Conservation (phyloP, 352 stramenopile genomes). For the Phytopythium montanum region DNA sequence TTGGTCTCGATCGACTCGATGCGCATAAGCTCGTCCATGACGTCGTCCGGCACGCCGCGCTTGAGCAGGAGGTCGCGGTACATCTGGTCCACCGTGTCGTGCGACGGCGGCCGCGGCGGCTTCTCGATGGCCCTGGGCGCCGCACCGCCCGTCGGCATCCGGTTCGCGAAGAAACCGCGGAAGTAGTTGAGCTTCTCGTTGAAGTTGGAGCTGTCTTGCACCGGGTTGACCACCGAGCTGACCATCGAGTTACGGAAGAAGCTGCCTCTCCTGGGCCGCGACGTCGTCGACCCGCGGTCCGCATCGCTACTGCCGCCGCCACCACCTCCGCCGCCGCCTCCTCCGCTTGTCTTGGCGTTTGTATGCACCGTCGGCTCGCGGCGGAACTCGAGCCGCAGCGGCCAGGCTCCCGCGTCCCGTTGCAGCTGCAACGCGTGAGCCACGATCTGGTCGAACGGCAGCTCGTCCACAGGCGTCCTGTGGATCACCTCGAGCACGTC, state of each 20-base stretch:
- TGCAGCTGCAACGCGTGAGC: slow-evolving; percentile 73
- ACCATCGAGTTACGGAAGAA: slow-evolving; percentile 71
- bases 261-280: slow-evolving; percentile 52
- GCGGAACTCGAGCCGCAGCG: slow-evolving; percentile 73
- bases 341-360: background rate
- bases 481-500: slow-evolving; percentile 83
- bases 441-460: slow-evolving; percentile 84
- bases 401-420: slow-evolving; percentile 61
- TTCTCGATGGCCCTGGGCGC: slow-evolving; percentile 71
- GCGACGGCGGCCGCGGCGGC: slow-evolving; percentile 43
- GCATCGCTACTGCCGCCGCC: slow-evolving; percentile 23
- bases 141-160: slow-evolving; percentile 67
- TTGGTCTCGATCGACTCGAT: slow-evolving; percentile 85
- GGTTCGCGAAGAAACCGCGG: slow-evolving; percentile 78
- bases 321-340: no score
- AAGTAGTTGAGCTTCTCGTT: slow-evolving; percentile 88
- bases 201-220: slow-evolving; percentile 65
- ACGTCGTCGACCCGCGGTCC: slow-evolving; percentile 15
- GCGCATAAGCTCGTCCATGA: slow-evolving; percentile 81
- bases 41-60: slow-evolving; percentile 75
- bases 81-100: slow-evolving; percentile 84
- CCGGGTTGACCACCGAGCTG: slow-evolving; percentile 61
- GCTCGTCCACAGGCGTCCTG: slow-evolving; percentile 70
- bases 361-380: slow-evolving; percentile 27
- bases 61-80: slow-evolving; percentile 78